Conservation (phyloP, 768 basidiomycete species). For the Boletus bicolor region DNA sequence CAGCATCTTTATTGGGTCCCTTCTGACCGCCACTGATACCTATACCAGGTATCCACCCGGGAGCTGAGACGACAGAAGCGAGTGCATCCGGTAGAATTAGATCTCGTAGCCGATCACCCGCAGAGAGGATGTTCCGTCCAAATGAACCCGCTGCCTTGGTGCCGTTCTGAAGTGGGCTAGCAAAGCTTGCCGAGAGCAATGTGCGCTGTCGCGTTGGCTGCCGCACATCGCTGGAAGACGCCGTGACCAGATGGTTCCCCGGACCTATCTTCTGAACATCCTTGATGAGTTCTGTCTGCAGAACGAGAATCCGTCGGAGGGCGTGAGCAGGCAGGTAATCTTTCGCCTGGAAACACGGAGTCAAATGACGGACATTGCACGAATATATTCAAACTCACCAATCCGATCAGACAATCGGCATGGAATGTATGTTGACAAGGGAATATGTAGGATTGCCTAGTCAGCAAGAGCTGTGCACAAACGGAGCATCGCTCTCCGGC, state of each 20-base stretch:
- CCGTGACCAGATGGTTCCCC: slow-evolving; percentile 33
- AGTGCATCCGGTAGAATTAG: slow-evolving; percentile 93
- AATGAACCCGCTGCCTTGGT: slow-evolving; percentile 64
- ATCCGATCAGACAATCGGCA: slow-evolving; percentile 91
- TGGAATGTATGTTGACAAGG: slow-evolving; percentile 98
- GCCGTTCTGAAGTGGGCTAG: slow-evolving; percentile 57
- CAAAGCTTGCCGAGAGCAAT: slow-evolving; percentile 73
- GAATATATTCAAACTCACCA: slow-evolving; percentile 54
- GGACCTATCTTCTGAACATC: slow-evolving; percentile 34
- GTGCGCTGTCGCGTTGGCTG: slow-evolving; percentile 57
- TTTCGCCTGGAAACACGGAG: slow-evolving; percentile 62
- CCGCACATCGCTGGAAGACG: slow-evolving; percentile 35
- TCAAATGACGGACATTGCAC: neutral
- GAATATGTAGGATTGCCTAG: slow-evolving; percentile 96
- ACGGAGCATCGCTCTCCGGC: slow-evolving; percentile 81
- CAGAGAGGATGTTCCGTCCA: slow-evolving; percentile 79
- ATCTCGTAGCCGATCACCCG: slow-evolving; percentile 86
- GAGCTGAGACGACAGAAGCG: slow-evolving; percentile 76
- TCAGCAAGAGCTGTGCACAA: slow-evolving; percentile 73
- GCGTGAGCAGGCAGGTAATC: slow-evolving; percentile 82
- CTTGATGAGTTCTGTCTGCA: slow-evolving; percentile 83
- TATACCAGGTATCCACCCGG: slow-evolving; percentile 74
- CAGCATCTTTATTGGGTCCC: slow-evolving; percentile 44
- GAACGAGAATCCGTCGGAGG: slow-evolving; percentile 77
- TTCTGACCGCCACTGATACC: slow-evolving; percentile 46